Evolutionary conservation across 805 yeast species (phyloP).

Genomic region (Saturnispora saitoi): DNA sequence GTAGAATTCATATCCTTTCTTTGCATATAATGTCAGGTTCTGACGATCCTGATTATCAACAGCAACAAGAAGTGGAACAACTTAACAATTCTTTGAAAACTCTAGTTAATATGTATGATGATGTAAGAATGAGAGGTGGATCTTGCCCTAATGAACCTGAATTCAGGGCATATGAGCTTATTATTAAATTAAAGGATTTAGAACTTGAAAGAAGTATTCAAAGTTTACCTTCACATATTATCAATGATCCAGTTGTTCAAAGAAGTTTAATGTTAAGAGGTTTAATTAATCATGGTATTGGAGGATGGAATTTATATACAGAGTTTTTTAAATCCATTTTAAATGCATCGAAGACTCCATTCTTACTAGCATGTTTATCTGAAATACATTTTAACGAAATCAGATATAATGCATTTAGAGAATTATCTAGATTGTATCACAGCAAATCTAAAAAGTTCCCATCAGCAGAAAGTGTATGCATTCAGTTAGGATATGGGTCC

Average conservation of each 20-base stretch:
- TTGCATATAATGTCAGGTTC: conserved; percentile 80
- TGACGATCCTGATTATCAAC: conserved; percentile 61
- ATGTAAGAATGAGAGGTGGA: conserved; percentile 63
- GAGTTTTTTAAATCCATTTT: conserved; percentile 53
- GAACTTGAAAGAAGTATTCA: conserved; percentile 75
- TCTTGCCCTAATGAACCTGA: conserved; percentile 81
- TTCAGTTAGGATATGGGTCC: conserved; percentile 61
- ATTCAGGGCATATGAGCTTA: conserved; percentile 77
- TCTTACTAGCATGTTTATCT: conserved; percentile 60
- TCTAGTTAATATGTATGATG: conserved; percentile 76
- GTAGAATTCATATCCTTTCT: conserved; percentile 74
- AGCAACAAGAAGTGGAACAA: conserved; percentile 94
- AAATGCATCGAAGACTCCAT: conserved; percentile 42
- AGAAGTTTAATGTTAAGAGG: conserved; percentile 65
- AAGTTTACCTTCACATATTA: conserved; percentile 49
- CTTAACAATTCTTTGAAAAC: conserved; percentile 87
- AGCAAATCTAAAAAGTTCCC: conserved; percentile 61
- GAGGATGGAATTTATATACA: conserved; percentile 51
- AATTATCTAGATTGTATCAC: conserved; percentile 60
- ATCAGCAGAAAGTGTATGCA: conserved; percentile 33
- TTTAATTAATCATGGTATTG: conserved; percentile 55
- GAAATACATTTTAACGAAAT: conserved; percentile 78
- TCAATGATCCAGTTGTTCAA: conserved; percentile 50
- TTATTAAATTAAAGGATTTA: conserved; percentile 75
- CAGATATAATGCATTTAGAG: conserved; percentile 61